Conservation (phyloP, 2,329 filamentous ascomycete genomes). For the Alternaria viburni region DNA sequence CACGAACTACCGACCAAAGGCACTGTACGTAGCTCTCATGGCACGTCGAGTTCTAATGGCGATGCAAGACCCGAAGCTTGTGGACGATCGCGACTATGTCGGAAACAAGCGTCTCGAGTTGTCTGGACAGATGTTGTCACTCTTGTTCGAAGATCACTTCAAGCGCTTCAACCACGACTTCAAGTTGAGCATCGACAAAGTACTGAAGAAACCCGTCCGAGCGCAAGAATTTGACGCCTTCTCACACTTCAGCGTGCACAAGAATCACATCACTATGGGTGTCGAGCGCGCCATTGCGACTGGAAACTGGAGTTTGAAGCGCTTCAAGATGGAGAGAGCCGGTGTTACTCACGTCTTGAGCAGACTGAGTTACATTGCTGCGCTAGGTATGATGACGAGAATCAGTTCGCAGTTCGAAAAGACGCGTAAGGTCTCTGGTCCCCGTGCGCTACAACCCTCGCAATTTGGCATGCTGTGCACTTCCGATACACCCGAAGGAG, state of each 20-base stretch:
- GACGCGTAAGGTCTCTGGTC: constrained; percentile 93
- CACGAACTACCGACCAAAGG: constrained; percentile 95
- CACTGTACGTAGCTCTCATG: constrained; percentile 96
- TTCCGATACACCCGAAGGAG: constrained; percentile 97
- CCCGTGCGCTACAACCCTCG: constrained; percentile 92
- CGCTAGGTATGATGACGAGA: constrained; percentile 98
- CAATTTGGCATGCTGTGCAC: constrained; percentile 99
- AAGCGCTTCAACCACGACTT: constrained; percentile 91
- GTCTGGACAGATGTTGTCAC: constrained; percentile 89
- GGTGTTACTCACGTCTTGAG: constrained; percentile 97
- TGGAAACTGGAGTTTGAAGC: constrained; percentile 96
- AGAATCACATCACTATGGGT: constrained; percentile 85
- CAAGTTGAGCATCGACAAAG: constrained; percentile 93
- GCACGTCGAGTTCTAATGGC: constrained; percentile 95
- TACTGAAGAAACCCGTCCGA: constrained; percentile 89
- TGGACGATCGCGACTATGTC: constrained; percentile 97
- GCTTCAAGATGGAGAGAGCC: constrained; percentile 98
- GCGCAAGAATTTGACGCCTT: constrained; percentile 88
- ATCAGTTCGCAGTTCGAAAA: constrained; percentile 99
- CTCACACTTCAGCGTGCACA: constrained; percentile 81
- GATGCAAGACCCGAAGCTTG: constrained; percentile 82
- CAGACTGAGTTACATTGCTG: constrained; percentile 92
- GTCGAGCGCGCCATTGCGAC: constrained; percentile 97
- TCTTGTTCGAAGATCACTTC: constrained; percentile 97
- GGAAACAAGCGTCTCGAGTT: constrained; percentile 96